Evolutionary conservation across 2,329 filamentous ascomycete genomes (phyloP).

Genomic region (Stachybotrys echinatus): DNA sequence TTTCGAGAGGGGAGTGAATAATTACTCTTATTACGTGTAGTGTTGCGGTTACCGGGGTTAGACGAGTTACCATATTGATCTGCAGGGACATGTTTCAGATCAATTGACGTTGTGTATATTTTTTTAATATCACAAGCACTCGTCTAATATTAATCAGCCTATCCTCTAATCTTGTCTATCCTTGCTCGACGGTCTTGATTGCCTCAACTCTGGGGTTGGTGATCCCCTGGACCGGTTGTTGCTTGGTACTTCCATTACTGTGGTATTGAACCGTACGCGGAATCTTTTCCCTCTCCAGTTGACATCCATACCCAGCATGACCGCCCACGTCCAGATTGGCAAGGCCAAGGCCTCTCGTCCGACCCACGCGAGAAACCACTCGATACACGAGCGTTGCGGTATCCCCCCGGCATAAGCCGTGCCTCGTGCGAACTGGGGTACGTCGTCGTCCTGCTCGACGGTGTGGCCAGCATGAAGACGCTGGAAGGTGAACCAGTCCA

Average conservation of each 20-base stretch:
- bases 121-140: too few species aligned
- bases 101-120: too few species aligned
- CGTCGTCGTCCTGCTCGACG: conserved; percentile 65
- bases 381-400: conserved; percentile 50
- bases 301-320: conserved; percentile 82
- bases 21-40: too few species aligned
- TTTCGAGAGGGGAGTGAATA: too few species aligned
- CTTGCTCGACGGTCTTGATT: conserved; percentile 14
- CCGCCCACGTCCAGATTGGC: conserved; percentile 86
- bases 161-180: conserved; percentile 15
- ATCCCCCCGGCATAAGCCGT: conserved; percentile 28
- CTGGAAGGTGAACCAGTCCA: conserved; percentile 70
- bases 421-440: conserved; percentile 66
- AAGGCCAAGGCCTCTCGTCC: conserved; percentile 77
- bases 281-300: conserved; percentile 83
- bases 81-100: too few species aligned
- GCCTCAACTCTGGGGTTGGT: conserved; percentile 14
- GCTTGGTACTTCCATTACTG: conserved; percentile 47
- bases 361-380: conserved; percentile 81
- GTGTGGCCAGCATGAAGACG: conserved; percentile 69
- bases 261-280: conserved; percentile 77
- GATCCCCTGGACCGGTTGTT: conserved; percentile 3
- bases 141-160: neutral
- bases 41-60: too few species aligned
- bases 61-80: too few species aligned